phyloP scores from a whole-genome alignment of 2,329 filamentous ascomycete species.

The Aspergillus eucalypticola region DNA sequence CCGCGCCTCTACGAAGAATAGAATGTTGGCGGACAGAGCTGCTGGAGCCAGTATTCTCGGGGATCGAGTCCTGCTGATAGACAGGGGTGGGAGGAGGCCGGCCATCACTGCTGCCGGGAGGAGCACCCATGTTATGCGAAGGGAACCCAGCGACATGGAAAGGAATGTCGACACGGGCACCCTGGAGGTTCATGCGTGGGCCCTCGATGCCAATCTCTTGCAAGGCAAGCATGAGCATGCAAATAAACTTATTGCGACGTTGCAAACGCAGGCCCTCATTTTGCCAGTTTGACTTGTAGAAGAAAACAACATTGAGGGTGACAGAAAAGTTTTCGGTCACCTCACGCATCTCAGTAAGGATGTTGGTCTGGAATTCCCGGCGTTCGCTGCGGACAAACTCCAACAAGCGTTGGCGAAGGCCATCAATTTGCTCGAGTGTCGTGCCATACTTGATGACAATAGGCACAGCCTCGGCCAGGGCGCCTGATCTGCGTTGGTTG shows the following conservation, averaged over 20 bases:
- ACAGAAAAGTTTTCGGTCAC: conserved; percentile 83
- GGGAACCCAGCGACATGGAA: conserved; percentile 60
- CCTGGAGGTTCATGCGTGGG: conserved; percentile 71
- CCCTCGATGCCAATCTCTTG: conserved; percentile 82
- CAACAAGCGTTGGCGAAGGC: conserved; percentile 74
- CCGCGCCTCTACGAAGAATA: conserved; percentile 56
- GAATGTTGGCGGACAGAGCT: conserved; percentile 45
- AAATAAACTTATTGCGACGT: conserved; percentile 91
- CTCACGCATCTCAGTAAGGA: conserved; percentile 78
- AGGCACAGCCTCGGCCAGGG: conserved; percentile 80
- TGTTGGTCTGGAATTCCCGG: conserved; percentile 82
- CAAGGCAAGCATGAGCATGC: conserved; percentile 84
- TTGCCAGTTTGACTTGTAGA: conserved; percentile 97
- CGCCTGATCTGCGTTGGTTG: conserved; percentile 88
- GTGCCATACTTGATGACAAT: conserved; percentile 89
- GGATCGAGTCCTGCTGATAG: conserved; percentile 21
- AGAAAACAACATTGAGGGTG: conserved; percentile 90
- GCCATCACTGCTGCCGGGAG: conserved; percentile 48
- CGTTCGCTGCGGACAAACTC: conserved; percentile 84
- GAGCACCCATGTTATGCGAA: conserved; percentile 45
- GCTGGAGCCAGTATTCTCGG: conserved; percentile 35
- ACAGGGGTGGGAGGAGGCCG: conserved; percentile 40
- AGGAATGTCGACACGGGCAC: conserved; percentile 66
- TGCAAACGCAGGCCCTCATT: conserved; percentile 89
- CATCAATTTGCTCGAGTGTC: conserved; percentile 76